phyloP scores from a whole-genome alignment of 148 eudicot genomes.

The Persicaria maculosa region DNA sequence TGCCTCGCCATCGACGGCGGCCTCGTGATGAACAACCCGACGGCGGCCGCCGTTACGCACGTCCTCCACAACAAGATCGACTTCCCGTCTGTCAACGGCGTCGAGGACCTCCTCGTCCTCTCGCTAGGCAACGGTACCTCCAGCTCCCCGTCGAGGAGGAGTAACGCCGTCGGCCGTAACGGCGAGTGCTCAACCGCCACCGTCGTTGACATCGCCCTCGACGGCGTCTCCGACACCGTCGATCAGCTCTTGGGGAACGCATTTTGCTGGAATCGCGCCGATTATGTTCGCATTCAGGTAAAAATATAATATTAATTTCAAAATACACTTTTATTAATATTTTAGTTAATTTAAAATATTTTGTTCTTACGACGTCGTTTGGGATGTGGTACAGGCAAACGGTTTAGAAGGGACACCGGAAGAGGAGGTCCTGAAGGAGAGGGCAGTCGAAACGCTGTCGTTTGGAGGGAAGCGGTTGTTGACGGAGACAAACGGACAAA shows the following conservation, averaged over 20 bases:
- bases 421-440: slow-evolving; percentile 46
- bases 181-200: slow-evolving; percentile 40
- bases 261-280: slow-evolving; percentile 64
- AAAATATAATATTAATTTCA: too few relatives aligned
- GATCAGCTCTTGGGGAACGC: slow-evolving; percentile 91
- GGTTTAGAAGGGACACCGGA: slow-evolving; percentile 17
- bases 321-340: too few relatives aligned
- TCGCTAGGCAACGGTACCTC: slow-evolving; percentile 51
- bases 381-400: slow-evolving; percentile 36
- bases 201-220: slow-evolving; percentile 58
- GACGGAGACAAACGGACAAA: slow-evolving; percentile 69
- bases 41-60: slow-evolving; percentile 65
- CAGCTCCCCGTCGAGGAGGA: slow-evolving; percentile 14
- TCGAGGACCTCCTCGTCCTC: slow-evolving; percentile 52
- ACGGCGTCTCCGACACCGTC: slow-evolving; percentile 85
- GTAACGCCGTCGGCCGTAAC: not conserved
- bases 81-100: slow-evolving; percentile 57
- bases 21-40: slow-evolving; percentile 65
- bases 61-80: slow-evolving; percentile 60
- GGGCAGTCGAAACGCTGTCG: slow-evolving; percentile 67
- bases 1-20: slow-evolving; percentile 61
- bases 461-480: slow-evolving; percentile 83
- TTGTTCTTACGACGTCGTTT: not conserved
- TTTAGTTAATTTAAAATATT: too few relatives aligned
- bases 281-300: slow-evolving; percentile 65